Evolutionary conservation across 805 yeast species (phyloP).

Genomic region (Zygotorulaspora danielsina): DNA sequence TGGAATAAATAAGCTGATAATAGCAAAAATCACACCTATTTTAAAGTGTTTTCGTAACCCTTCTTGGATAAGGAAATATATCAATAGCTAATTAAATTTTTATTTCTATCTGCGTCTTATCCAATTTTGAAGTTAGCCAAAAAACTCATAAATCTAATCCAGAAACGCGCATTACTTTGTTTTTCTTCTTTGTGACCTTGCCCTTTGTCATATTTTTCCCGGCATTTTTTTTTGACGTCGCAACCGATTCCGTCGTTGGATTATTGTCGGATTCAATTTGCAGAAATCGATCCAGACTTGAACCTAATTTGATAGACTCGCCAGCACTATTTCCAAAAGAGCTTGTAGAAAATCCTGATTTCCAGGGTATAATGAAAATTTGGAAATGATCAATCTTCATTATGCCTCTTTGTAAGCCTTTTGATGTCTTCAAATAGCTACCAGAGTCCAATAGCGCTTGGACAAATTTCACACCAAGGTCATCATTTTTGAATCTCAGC

Average conservation of each 20-base stretch:
- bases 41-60: too few relatives aligned
- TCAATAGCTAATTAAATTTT: too few relatives aligned
- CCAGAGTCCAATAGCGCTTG: constrained; percentile 5
- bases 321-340: constrained; percentile 24
- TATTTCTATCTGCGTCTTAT: too few relatives aligned
- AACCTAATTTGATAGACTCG: constrained; percentile 24
- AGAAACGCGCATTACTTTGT: constrained; percentile 8
- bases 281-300: constrained; percentile 18
- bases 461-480: constrained; percentile 15
- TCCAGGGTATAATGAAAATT: constrained; percentile 24
- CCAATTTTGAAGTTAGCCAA: too few relatives aligned
- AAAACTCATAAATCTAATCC: constrained; percentile 8
- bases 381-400: constrained; percentile 20
- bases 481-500: constrained; percentile 20
- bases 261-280: constrained; percentile 7
- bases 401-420: constrained; percentile 19
- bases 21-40: neutral
- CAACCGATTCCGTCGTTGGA: constrained; percentile 4
- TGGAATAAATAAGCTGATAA: neutral
- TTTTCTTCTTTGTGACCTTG: constrained; percentile 21
- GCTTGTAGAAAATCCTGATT: constrained; percentile 18
- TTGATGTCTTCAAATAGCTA: constrained; percentile 6
- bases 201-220: constrained; percentile 11
- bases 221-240: constrained; percentile 11
- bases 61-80: too few relatives aligned